Base-by-base conservation (phyloP, 1,284 basidiomycete genomes). In the Trametes pubescens region DNA sequence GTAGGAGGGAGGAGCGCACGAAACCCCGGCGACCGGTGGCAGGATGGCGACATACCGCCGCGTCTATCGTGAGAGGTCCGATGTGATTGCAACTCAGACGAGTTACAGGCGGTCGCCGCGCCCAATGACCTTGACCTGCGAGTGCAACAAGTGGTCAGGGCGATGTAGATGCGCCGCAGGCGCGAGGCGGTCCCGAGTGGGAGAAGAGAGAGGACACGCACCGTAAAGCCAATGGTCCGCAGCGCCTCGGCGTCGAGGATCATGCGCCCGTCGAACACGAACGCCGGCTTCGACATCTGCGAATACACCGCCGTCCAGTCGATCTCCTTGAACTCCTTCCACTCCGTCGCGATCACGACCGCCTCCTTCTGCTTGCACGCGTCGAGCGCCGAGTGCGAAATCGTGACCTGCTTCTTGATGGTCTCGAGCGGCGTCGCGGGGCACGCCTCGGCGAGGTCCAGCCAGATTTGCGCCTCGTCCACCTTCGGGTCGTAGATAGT, bases 401-500 rank as follows among this genome's bases (percentile, higher is more conserved):
- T 90, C 21, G 83, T 92, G 57, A 99, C 91, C 74, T 94, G 90
- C 78, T 94, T 91, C 81, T 96, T 88, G 81, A 96, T 94, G 93
- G 71, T 7, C 16, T 87, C 84, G 29, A 89, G 77, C n/a, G 89
- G 76, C 13, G 80, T 72, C 9, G 76, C 67, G 16, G 91, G 89
- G 73, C 81, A 84, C 32, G 89, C 91, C 76, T 93, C 91, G 3
- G 80, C 72, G 55, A 94, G 84, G 75, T 94, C 92, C 22, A 74
- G 68, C 92, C 92, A 94, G 69, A 93, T 92, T 76, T 94, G 92
- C 46, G 81, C 76, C 38, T 85, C 81, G 55, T 82, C 78, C 26
- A 92, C 94, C 78, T 98, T 91, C 53, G 97, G 97, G 79, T 99
- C 97, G 81, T 96, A 99, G 71, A 99, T 84, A 64, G 88, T 91